Evolutionary conservation across 108 stramenopile species (phyloP).

Genomic region (Cyclostephanos invisitatus): DNA sequence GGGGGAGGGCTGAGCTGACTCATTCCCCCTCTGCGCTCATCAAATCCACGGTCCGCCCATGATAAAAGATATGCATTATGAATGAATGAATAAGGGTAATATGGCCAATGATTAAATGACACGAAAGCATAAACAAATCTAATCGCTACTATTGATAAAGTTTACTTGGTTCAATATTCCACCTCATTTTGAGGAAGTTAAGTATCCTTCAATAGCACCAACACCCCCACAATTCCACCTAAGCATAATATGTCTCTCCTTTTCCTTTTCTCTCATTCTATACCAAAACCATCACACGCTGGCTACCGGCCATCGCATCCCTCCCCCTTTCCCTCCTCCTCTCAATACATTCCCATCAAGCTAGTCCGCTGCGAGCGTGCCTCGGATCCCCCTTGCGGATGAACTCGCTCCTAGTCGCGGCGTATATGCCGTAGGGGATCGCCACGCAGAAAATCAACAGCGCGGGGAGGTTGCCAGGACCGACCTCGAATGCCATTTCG

Average conservation of each 20-base stretch:
- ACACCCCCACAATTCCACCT: too few relatives aligned
- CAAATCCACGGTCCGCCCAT: neutral
- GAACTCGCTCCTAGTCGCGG: constrained; percentile 62
- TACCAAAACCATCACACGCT: neutral
- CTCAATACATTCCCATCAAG: neutral
- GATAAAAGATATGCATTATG: neutral
- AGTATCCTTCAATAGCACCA: too few relatives aligned
- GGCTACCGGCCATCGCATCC: neutral
- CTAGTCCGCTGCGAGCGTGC: constrained; percentile 62
- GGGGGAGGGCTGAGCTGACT: too few relatives aligned
- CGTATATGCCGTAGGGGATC: constrained; percentile 65
- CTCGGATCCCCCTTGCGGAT: constrained; percentile 69
- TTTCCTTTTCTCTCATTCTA: neutral
- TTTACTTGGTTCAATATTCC: neutral
- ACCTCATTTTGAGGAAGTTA: neutral
- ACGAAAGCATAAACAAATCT: neutral
- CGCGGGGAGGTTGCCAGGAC: constrained; percentile 32
- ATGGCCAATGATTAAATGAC: neutral
- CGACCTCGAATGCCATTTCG: constrained; percentile 60
- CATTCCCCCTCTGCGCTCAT: too few relatives aligned
- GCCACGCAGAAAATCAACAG: constrained; percentile 55
- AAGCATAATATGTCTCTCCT: neutral
- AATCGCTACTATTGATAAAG: too few relatives aligned
- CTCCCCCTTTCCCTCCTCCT: neutral
- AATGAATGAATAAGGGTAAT: neutral